phyloP scores from a whole-genome alignment of 441 rosid species.

The Rhodomyrtus psidioides region DNA sequence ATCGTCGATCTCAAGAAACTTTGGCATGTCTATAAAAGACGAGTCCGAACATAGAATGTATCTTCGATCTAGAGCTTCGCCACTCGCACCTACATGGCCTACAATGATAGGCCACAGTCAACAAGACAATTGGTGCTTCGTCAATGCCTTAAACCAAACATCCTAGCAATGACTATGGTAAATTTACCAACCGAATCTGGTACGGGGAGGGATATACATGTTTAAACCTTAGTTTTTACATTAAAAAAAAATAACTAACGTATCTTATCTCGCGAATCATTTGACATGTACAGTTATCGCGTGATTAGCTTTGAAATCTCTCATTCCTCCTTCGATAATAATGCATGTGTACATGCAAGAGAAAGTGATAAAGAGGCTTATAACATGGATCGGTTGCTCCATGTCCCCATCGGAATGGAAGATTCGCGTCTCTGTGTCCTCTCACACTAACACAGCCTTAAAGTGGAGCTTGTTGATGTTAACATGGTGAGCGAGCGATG shows the following conservation, averaged over 20 bases:
- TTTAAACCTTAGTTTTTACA: not conserved
- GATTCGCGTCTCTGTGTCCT: too few relatives aligned
- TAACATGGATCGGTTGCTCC: too few relatives aligned
- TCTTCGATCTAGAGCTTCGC: not conserved
- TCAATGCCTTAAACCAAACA: not conserved
- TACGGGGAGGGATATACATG: not conserved
- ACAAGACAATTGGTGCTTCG: rapidly evolving
- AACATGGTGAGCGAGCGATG: too few relatives aligned
- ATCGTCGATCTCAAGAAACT: not conserved
- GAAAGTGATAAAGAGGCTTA: not conserved
- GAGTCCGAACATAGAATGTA: not conserved
- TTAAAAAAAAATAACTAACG: not conserved
- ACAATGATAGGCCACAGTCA: rapidly evolving
- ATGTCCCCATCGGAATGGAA: too few relatives aligned
- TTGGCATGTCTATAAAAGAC: not conserved
- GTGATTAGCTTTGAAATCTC: not conserved
- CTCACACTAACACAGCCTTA: too few relatives aligned
- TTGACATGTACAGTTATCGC: not conserved
- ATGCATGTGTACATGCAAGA: not conserved
- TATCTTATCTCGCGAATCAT: too few relatives aligned
- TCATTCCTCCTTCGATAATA: not conserved
- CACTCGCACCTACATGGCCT: not conserved
- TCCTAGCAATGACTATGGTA: not conserved
- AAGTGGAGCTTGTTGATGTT: too few relatives aligned
- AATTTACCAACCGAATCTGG: not conserved